Conservation (phyloP, 2,329 filamentous ascomycete genomes). For the Calonectria leucothoes region DNA sequence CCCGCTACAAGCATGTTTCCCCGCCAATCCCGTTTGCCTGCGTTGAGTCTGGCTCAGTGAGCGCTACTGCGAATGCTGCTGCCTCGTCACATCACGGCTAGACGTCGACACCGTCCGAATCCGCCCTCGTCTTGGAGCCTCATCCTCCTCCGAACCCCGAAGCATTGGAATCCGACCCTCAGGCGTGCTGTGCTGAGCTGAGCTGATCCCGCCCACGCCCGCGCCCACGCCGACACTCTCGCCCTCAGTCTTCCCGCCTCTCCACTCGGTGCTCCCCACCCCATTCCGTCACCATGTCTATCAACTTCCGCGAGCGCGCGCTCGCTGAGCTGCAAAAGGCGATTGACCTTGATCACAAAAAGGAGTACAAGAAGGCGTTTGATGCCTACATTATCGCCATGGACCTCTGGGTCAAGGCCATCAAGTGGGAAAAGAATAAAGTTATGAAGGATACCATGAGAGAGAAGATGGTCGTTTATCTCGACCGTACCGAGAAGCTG, state of each 20-base stretch:
- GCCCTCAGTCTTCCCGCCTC: conserved; percentile 1
- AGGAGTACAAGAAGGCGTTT: conserved; percentile 97
- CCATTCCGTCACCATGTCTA: conserved; percentile 76
- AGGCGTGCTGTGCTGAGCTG: conserved; percentile 16
- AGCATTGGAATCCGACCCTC: not conserved
- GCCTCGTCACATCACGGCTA: conserved; percentile 18
- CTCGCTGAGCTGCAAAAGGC: conserved; percentile 98
- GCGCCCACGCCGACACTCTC: not conserved
- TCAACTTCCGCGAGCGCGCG: conserved; percentile 95
- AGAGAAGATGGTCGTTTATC: conserved; percentile 94
- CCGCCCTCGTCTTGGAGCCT: not conserved
- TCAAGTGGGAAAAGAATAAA: conserved; percentile 99
- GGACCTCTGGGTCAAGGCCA: conserved; percentile 97
- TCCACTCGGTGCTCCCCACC: conserved; percentile 29
- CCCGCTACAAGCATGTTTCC: conserved; percentile 54
- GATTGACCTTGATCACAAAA: conserved; percentile 94
- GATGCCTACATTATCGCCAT: conserved; percentile 95
- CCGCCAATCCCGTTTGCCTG: conserved; percentile 47
- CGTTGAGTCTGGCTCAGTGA: conserved; percentile 4
- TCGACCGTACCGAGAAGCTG: conserved; percentile 98
- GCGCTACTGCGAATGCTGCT: conserved; percentile 14
- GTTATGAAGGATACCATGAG: conserved; percentile 98
- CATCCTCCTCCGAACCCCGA: not conserved
- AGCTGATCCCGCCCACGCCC: conserved; percentile 1
- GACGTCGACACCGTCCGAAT: not conserved